Conservation (phyloP, 495 filamentous ascomycete genomes). For the Annulohypoxylon stygium region DNA sequence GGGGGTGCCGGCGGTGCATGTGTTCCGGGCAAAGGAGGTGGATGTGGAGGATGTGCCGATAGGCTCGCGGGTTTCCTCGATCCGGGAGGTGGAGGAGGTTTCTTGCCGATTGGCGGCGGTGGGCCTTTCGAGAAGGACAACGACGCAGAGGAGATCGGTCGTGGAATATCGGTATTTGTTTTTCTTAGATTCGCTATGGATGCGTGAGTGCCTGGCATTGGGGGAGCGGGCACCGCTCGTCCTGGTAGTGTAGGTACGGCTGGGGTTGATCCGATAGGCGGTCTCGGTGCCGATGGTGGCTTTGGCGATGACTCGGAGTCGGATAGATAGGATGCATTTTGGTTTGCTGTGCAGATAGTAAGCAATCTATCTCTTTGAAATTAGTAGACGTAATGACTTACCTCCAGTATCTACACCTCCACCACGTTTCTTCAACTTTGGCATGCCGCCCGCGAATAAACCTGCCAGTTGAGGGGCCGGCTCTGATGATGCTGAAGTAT, state of each 20-base stretch:
- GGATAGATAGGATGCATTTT: conserved; percentile 80
- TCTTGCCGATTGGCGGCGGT: conserved; percentile 72
- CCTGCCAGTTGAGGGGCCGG: conserved; percentile 86
- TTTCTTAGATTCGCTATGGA: conserved; percentile 72
- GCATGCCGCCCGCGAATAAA: conserved; percentile 94
- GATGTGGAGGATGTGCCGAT: conserved; percentile 57
- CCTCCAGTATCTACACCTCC: conserved; percentile 91
- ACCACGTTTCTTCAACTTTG: conserved; percentile 87
- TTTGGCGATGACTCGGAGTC: conserved; percentile 80
- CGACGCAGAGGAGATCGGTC: conserved; percentile 66
- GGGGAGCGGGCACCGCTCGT: conserved; percentile 53
- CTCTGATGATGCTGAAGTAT: conserved; percentile 58
- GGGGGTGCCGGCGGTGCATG: conserved; percentile 63
- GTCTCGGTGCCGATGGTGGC: conserved; percentile 73
- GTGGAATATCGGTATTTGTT: conserved; percentile 64
- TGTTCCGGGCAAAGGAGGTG: conserved; percentile 61
- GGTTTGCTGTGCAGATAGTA: conserved; percentile 67
- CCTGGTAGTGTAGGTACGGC: conserved; percentile 72
- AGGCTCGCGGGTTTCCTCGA: conserved; percentile 72
- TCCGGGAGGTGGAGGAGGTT: conserved; percentile 77
- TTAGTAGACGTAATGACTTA: conserved; percentile 44
- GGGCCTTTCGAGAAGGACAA: conserved; percentile 61
- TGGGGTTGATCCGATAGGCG: conserved; percentile 70
- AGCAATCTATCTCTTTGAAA: conserved; percentile 36
- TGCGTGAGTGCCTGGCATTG: conserved; percentile 64